phyloP scores from a whole-genome alignment of 139 green algal species.

The Parachlorella kessleri region DNA sequence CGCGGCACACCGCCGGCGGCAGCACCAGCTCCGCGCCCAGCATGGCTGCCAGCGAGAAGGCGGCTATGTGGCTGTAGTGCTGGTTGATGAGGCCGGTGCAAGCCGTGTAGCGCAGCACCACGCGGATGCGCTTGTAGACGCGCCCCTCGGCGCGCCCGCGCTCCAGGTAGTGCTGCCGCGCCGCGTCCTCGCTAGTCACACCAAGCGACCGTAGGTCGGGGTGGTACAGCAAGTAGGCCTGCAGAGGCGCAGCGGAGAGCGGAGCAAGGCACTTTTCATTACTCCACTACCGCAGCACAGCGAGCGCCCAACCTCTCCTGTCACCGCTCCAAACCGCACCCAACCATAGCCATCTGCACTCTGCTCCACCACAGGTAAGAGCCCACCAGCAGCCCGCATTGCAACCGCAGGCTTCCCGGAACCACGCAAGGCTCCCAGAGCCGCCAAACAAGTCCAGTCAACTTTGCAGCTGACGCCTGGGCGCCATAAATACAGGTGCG shows the following conservation, averaged over 20 bases:
- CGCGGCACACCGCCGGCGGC: constrained; percentile 61
- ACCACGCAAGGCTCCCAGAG: too few relatives aligned
- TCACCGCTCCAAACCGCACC: too few relatives aligned
- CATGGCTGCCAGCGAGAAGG: constrained; percentile 55
- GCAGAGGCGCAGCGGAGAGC: neutral
- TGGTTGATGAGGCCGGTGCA: constrained; percentile 79
- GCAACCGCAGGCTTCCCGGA: too few relatives aligned
- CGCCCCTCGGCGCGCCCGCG: constrained; percentile 46
- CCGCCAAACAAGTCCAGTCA: too few relatives aligned
- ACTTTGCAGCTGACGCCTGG: too few relatives aligned
- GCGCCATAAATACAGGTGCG: too few relatives aligned
- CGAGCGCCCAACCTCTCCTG: too few relatives aligned
- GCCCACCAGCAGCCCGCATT: too few relatives aligned
- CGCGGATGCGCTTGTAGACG: constrained; percentile 46
- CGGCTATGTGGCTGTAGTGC: constrained; percentile 73
- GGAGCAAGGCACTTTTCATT: too few relatives aligned
- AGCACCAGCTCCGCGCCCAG: constrained; percentile 63
- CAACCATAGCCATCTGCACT: too few relatives aligned
- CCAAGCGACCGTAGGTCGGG: constrained; percentile 46
- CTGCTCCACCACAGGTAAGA: too few relatives aligned
- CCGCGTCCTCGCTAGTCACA: constrained; percentile 33
- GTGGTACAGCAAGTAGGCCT: constrained; percentile 62
- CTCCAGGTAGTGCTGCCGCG: constrained; percentile 53
- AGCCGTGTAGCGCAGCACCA: constrained; percentile 71
- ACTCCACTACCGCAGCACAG: too few relatives aligned